phyloP scores from a whole-genome alignment of 2,329 filamentous ascomycete species.

The Zelopaecilomyces penicillatus region DNA sequence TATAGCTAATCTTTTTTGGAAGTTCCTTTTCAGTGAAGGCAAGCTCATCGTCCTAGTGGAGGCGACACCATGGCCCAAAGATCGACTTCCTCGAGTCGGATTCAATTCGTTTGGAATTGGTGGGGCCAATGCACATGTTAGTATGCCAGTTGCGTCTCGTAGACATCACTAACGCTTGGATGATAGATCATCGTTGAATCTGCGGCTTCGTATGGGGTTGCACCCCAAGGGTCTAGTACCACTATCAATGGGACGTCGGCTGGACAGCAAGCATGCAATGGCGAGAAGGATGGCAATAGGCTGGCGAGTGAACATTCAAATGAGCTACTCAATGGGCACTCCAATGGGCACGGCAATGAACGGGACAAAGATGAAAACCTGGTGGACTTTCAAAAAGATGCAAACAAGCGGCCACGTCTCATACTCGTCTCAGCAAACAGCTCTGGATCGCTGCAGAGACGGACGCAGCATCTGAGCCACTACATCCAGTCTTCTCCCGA shows the following conservation, averaged over 20 bases:
- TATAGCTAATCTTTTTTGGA: background rate
- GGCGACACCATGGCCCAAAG: conserved; percentile 23
- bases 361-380: background rate
- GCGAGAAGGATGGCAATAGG: too few species aligned
- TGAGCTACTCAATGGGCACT: background rate
- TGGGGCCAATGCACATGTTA: conserved; percentile 26
- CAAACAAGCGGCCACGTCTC: background rate
- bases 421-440: background rate
- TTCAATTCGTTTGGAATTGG: conserved; percentile 30
- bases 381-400: background rate
- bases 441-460: background rate
- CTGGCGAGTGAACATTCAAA: background rate
- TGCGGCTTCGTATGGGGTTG: background rate
- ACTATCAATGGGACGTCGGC: too few species aligned
- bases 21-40: conserved; percentile 14
- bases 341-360: background rate
- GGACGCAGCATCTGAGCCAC: background rate
- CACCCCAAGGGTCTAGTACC: background rate
- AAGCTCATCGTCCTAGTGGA: conserved; percentile 22
- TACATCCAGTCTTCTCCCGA: background rate
- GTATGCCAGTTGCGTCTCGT: too few species aligned
- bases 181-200: background rate
- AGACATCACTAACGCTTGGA: background rate
- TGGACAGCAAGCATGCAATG: too few species aligned
- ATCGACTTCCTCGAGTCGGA: conserved; percentile 20